A percentile compares a stretch with the other conserved stretches of the same genome.
Evolutionary conservation across 371 early-diverging fungal genomes (phyloP).

Genomic region (Homolaphlyctis polyrhiza): DNA sequence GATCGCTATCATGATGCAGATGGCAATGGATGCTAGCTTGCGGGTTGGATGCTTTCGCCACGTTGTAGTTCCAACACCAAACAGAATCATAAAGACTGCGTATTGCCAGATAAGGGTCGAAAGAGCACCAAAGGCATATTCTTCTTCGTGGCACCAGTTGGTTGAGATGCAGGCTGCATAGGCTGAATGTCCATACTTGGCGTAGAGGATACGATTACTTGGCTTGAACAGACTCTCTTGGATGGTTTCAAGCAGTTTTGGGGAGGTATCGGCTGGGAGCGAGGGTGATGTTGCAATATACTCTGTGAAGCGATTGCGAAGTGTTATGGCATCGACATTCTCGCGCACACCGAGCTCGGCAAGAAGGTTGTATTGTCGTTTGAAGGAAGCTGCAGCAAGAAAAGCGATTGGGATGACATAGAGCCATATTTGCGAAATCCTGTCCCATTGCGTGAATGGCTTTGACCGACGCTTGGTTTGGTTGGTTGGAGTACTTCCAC

Average conservation of each 20-base stretch:
- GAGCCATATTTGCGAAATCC: neutral
- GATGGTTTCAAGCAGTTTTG: no score
- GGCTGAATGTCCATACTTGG: neutral
- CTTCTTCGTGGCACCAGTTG: neutral
- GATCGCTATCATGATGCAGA: neutral
- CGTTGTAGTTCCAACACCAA: neutral
- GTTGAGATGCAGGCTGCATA: neutral
- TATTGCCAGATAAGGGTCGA: neutral
- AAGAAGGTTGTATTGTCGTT: neutral
- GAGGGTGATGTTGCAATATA: no score
- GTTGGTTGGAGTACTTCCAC: neutral
- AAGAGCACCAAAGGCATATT: neutral
- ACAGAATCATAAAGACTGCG: neutral
- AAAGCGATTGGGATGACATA: neutral
- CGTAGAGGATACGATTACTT: neutral
- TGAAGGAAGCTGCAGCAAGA: neutral
- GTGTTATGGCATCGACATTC: neutral
- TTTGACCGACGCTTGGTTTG: neutral
- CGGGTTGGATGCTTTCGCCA: neutral
- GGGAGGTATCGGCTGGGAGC: no score
- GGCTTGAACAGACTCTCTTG: no score
- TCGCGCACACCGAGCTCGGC: neutral
- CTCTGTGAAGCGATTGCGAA: neutral
- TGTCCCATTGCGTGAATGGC: constrained; percentile 1
- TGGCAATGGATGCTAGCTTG: neutral